Percentiles rank a stretch among this genome's conserved stretches.
phyloP scores from a whole-genome alignment of 805 yeast genomes.

The Wickerhamiella slavikovae region DNA sequence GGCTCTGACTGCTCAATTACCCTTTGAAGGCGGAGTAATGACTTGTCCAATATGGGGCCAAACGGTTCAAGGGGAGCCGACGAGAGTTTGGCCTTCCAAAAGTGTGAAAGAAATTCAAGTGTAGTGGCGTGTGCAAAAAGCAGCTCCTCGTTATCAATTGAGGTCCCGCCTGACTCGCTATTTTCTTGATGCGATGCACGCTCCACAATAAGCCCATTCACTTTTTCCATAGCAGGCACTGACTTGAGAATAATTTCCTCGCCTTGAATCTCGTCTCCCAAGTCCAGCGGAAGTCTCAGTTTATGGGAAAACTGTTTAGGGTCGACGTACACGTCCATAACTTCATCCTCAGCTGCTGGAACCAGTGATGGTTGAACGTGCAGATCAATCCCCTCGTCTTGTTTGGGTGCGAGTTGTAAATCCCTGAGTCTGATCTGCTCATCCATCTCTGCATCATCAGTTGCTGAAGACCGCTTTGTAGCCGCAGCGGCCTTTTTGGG shows the following conservation, averaged over 20 bases:
- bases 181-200: background rate
- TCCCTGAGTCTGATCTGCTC: constrained; percentile 14
- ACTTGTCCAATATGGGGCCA: background rate
- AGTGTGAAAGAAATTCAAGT: constrained; percentile 54
- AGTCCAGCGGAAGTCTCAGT: background rate
- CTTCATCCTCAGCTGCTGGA: background rate
- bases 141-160: constrained; percentile 24
- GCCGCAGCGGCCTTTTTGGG: constrained; percentile 2
- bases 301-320: background rate
- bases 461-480: background rate
- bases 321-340: background rate
- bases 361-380: constrained; percentile 1
- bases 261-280: too few species aligned
- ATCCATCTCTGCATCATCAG: constrained; percentile 9
- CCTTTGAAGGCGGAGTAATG: background rate
- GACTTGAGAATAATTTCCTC: too few species aligned
- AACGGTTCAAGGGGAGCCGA: background rate
- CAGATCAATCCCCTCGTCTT: constrained; percentile 4
- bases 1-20: background rate
- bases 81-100: constrained; percentile 24
- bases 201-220: background rate
- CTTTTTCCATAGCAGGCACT: too few species aligned
- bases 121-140: constrained; percentile 50
- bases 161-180: background rate
- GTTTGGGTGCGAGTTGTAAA: constrained; percentile 7